These are phyloP conservation scores for Plantago elongata DNA, from an alignment of 257 asterid genomes.

Conservation along the genomic window DNA sequence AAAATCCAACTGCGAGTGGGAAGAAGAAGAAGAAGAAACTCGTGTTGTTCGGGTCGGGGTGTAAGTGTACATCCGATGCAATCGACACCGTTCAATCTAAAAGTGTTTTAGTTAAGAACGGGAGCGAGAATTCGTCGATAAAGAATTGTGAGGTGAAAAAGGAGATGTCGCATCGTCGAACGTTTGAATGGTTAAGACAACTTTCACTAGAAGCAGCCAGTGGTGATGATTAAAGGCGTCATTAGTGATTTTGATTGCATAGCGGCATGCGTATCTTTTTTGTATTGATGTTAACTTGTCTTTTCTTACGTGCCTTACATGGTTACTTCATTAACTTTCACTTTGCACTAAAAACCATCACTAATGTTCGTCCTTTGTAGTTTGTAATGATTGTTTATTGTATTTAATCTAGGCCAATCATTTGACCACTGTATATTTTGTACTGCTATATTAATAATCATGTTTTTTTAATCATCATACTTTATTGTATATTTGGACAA, in stretches of 20 bases:
- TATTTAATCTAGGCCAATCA: slow-evolving; percentile 10
- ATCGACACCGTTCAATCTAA: slow-evolving; percentile 42
- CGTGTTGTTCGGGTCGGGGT: slow-evolving; percentile 40
- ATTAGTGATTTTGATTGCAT: slow-evolving; percentile 11
- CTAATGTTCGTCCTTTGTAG: neutral
- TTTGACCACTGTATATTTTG: neutral
- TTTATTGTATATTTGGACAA: neutral
- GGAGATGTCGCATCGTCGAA: slow-evolving; percentile 65
- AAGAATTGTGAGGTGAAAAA: slow-evolving; percentile 24
- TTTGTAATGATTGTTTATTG: slow-evolving; percentile 11
- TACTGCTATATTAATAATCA: neutral
- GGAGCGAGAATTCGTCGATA: slow-evolving; percentile 19
- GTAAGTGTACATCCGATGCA: slow-evolving; percentile 54
- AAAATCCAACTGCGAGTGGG: neutral
- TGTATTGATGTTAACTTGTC: slow-evolving; percentile 19
- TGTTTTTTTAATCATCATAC: neutral
- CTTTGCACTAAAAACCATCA: neutral
- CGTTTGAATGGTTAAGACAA: slow-evolving; percentile 91
- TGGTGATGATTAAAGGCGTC: slow-evolving; percentile 27
- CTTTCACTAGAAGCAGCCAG: slow-evolving; percentile 59
- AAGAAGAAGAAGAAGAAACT: slow-evolving; percentile 32
- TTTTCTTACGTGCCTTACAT: slow-evolving; percentile 11
- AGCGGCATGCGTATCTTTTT: slow-evolving; percentile 26
- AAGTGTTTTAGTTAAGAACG: slow-evolving; percentile 24
- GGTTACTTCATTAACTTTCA: slow-evolving; percentile 3